Evolutionary conservation across 1,284 basidiomycete genomes (phyloP), one percentile per base, ranked within the genome.

Genomic region (Ceratobasidium sp.): DNA sequence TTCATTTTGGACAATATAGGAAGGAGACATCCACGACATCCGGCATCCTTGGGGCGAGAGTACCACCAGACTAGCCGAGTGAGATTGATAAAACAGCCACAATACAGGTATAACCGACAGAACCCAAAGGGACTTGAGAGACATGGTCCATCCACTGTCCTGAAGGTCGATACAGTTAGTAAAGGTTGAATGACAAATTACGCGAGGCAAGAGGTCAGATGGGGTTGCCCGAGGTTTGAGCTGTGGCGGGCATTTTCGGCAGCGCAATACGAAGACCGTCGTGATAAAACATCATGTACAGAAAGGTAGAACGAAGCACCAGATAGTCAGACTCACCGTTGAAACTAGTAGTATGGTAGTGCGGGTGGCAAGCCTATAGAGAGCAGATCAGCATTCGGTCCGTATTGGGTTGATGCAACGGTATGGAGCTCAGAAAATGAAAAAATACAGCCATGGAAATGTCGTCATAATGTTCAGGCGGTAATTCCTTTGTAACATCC

Each of bases 1-100:
- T 38, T 81, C 82, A 49, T 81, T 78, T 77, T 90, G 89, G 42
- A 90, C 84, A 48, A 92, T 81, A 80, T 98, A 99, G 5, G 91
- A 91, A 0, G 96, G 96, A 4, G 87, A 92, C 97, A 99, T 99
- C 84, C 89, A 95, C 73, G 94, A 95, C 96, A 99, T 99, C 69
- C 93, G 89, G 81, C 96, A 99, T 85, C 91, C 91, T 84, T 93
- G 91, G 3, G 91, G 90, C 2, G 90, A 91, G 60, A 90, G 67
- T 1, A 38, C 30, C 18, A 28, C 40, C 12, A 69, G 42, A 44
- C 66, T 69, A 48, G 36, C 21, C 66, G 42, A 59, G 30, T 69
- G 53, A 11, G 23, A 58, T 11, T 38, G 38, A 25, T 69, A 69
- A 23, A 69, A 28, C n/a, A 46, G 8, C 66, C 66, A 69, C 14